Conservation (phyloP, 148 eudicot genomes). For the Drosera capensis region DNA sequence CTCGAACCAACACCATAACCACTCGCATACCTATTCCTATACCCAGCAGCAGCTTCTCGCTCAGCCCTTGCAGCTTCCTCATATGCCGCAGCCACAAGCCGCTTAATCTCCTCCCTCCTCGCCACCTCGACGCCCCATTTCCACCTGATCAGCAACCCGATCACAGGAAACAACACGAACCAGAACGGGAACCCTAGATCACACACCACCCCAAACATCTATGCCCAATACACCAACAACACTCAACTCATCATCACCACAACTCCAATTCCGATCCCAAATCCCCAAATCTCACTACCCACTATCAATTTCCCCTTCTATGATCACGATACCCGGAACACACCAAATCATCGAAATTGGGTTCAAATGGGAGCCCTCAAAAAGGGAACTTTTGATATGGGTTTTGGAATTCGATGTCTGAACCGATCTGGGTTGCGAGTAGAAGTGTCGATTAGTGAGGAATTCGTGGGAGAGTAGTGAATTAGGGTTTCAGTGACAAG, state of each 20-base stretch:
- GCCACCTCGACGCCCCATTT: conserved; percentile 54
- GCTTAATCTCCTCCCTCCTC: conserved; percentile 49
- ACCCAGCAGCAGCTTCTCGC: conserved; percentile 28
- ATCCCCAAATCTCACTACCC: not conserved
- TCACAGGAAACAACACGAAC: conserved; percentile 14
- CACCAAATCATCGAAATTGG: no score
- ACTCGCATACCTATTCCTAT: conserved; percentile 3
- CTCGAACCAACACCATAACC: not conserved
- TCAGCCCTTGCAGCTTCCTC: conserved; percentile 66
- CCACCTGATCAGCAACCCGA: conserved; percentile 33
- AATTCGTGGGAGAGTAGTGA: no score
- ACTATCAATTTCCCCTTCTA: no score
- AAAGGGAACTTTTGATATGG: no score
- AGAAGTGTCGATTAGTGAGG: no score
- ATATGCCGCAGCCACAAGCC: conserved; percentile 44
- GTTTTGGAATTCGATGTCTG: no score
- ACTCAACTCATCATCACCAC: conserved; percentile 19
- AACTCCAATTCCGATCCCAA: not conserved
- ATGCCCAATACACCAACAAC: not conserved
- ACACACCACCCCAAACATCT: conserved; percentile 20
- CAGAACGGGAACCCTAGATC: conserved; percentile 50
- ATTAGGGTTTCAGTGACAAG: no score
- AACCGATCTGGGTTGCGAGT: no score
- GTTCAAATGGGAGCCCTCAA: no score
- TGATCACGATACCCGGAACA: no score